Evolutionary conservation across 345 rosid species (phyloP).

Genomic region (Pistacia integerrima): DNA sequence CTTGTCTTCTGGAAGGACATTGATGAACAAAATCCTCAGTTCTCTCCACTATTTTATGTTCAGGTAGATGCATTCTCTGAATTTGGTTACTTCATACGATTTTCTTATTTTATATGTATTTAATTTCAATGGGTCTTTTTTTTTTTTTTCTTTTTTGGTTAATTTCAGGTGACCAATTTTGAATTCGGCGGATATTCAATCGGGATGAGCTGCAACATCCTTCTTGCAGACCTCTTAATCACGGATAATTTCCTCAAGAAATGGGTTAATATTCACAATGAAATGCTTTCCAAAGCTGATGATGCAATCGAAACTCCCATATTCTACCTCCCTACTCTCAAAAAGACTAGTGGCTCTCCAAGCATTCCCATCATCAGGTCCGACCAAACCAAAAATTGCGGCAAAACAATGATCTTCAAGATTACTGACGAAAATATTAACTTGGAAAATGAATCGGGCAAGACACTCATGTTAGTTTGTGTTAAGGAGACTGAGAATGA

Average conservation of each 20-base stretch:
- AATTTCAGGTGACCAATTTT: slow-evolving; percentile 75
- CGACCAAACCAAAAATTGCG: slow-evolving; percentile 34
- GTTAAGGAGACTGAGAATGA: slow-evolving; percentile 37
- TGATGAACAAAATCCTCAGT: slow-evolving; percentile 63
- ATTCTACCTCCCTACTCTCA: slow-evolving; percentile 56
- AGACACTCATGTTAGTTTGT: slow-evolving; percentile 32
- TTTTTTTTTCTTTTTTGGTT: not conserved
- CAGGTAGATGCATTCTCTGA: slow-evolving; percentile 42
- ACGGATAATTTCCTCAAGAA: slow-evolving; percentile 45
- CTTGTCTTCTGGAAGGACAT: slow-evolving; percentile 78
- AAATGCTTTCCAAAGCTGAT: slow-evolving; percentile 23
- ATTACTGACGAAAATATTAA: slow-evolving; percentile 4
- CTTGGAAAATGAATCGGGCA: slow-evolving; percentile 12
- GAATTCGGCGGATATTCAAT: slow-evolving; percentile 85
- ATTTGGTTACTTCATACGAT: not conserved
- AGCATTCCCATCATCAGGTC: slow-evolving; percentile 19
- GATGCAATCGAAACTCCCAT: slow-evolving; percentile 33
- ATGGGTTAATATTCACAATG: slow-evolving; percentile 62
- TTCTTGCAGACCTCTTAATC: slow-evolving; percentile 58
- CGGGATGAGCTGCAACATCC: slow-evolving; percentile 79
- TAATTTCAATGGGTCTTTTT: not conserved
- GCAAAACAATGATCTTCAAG: slow-evolving; percentile 37
- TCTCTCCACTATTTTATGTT: slow-evolving; percentile 69
- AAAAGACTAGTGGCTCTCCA: slow-evolving; percentile 1
- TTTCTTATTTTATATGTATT: not conserved